phyloP scores from a whole-genome alignment of 495 filamentous ascomycete genomes.

The Aspergillus panamensis region DNA sequence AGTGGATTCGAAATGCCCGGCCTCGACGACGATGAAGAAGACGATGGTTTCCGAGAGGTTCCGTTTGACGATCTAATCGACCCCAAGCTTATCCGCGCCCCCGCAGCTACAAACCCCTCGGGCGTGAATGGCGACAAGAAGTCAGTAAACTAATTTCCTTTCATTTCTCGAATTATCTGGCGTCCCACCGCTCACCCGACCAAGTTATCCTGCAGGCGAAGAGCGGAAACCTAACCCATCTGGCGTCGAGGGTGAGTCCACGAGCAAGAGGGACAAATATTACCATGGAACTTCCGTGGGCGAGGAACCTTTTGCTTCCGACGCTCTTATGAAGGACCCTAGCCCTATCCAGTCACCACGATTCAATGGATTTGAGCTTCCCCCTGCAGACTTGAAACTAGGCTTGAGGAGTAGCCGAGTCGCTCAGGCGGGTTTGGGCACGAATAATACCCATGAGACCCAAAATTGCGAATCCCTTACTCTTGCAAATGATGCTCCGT shows the following conservation, averaged over 20 bases:
- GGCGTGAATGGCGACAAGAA: constrained; percentile 35
- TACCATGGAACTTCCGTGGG: constrained; percentile 1
- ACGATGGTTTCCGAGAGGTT: constrained; percentile 52
- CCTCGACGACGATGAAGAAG: constrained; percentile 49
- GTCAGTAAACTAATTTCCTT: constrained; percentile 43
- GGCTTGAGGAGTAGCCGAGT: not conserved
- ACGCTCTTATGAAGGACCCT: constrained; percentile 1
- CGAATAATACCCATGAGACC: constrained; percentile 1
- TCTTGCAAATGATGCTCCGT: not conserved
- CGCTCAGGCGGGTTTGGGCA: not conserved
- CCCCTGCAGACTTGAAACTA: not conserved
- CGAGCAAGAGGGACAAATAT: constrained; percentile 4
- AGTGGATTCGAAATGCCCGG: constrained; percentile 66
- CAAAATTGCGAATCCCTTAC: not conserved
- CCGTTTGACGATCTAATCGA: constrained; percentile 57
- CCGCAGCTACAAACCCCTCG: constrained; percentile 16
- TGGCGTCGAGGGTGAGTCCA: constrained; percentile 1
- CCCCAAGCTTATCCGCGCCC: constrained; percentile 54
- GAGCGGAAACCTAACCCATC: constrained; percentile 16
- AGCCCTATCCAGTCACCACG: constrained; percentile 21
- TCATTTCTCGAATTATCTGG: constrained; percentile 22
- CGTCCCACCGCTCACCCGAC: constrained; percentile 33
- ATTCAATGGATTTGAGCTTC: constrained; percentile 24
- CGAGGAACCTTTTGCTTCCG: not conserved
- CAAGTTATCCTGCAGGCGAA: constrained; percentile 35